Percentiles rank a stretch among this genome's conserved stretches.
phyloP scores from a whole-genome alignment of 2,329 filamentous ascomycete species.

The Ascochyta fabae region DNA sequence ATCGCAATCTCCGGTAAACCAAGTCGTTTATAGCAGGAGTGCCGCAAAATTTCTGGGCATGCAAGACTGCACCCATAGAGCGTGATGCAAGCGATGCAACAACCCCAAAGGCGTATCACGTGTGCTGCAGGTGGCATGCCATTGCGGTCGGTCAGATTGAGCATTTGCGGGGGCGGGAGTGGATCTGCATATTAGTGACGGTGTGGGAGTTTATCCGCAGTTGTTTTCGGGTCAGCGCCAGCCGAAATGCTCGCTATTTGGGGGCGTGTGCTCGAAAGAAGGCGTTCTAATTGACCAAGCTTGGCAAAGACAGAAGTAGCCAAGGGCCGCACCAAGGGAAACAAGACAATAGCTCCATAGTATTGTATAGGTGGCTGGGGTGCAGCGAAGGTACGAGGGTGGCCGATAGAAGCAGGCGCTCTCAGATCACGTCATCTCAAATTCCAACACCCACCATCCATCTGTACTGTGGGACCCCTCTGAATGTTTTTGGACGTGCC shows the following conservation, averaged over 20 bases:
- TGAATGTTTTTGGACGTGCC: too few species aligned
- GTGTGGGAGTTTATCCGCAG: conserved; percentile 19
- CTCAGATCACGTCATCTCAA: too few species aligned
- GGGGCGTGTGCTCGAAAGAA: not conserved
- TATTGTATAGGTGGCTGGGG: too few species aligned
- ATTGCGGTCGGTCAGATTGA: conserved; percentile 2
- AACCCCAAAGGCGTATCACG: conserved; percentile 8
- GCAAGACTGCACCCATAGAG: conserved; percentile 19
- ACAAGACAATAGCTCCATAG: not conserved
- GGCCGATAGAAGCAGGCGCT: too few species aligned
- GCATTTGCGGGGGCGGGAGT: conserved; percentile 19
- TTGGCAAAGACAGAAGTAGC: not conserved
- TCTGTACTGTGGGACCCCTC: too few species aligned
- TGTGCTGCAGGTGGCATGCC: conserved; percentile 17
- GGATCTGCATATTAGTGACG: conserved; percentile 15
- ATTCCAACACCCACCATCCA: too few species aligned
- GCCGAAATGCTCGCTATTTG: conserved; percentile 13
- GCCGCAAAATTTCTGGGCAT: conserved; percentile 17
- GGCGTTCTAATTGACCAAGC: not conserved
- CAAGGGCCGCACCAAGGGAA: conserved; percentile 3
- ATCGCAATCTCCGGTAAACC: conserved; percentile 21
- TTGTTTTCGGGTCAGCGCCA: conserved; percentile 16
- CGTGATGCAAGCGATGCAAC: conserved; percentile 18
- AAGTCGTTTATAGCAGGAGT: conserved; percentile 23
- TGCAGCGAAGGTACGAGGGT: too few species aligned